Percentiles rank a stretch among this genome's conserved stretches.
phyloP scores from a whole-genome alignment of 78 protist species.

The Dictyostelium intermedium region DNA sequence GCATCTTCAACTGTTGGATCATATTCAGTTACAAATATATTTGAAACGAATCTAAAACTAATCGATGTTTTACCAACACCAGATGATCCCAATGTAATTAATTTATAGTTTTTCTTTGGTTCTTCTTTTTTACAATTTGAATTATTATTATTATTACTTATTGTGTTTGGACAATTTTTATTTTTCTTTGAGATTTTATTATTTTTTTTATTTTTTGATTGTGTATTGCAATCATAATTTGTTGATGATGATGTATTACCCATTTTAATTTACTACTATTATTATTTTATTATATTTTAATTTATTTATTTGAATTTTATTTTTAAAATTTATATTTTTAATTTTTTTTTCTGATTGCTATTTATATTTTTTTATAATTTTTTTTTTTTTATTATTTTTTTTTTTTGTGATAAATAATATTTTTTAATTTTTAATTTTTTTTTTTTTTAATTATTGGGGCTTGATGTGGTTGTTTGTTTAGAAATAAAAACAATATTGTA shows the following conservation, averaged over 20 bases:
- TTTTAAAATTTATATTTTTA: not conserved
- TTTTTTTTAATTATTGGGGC: not conserved
- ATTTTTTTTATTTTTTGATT: not conserved
- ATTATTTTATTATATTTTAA: too few relatives aligned
- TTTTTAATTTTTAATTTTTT: not conserved
- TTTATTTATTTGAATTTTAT: not conserved
- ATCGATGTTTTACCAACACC: constrained; percentile 77
- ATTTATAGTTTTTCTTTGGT: constrained; percentile 32
- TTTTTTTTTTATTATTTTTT: not conserved
- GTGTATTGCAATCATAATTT: not conserved
- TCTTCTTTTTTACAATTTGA: not conserved
- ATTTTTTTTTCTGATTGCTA: not conserved
- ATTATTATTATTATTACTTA: not conserved
- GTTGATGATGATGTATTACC: not conserved
- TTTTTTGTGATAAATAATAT: not conserved
- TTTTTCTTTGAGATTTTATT: not conserved
- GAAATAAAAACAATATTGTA: not conserved
- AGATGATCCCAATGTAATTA: constrained; percentile 55
- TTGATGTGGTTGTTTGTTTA: not conserved
- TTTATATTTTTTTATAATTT: not conserved
- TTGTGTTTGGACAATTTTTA: not conserved
- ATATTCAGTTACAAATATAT: constrained; percentile 62
- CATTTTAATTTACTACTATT: too few relatives aligned
- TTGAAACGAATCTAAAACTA: constrained; percentile 59
- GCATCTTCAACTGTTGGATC: constrained; percentile 86